Evolutionary conservation across 2,329 filamentous ascomycete genomes (phyloP), one percentile per base, ranked within the genome.

Genomic region (Aurifilum marmelostoma): DNA sequence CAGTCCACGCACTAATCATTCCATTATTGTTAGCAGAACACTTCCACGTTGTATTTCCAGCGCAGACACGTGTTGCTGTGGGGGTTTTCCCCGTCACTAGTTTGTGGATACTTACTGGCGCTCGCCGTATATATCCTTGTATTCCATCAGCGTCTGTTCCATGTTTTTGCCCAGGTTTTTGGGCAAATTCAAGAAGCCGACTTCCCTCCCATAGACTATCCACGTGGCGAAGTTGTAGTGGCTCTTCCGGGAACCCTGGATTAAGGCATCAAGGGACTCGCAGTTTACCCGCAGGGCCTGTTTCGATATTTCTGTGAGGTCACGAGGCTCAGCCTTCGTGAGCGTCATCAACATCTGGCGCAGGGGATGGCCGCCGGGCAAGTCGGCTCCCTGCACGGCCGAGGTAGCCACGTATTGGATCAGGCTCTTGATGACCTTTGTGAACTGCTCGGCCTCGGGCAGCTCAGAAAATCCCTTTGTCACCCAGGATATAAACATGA

Each of bases 71-170:
- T 39, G 37, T 39, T 39, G 9, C 5, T 39, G 8, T 7, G 14
- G 21, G n/a, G n/a, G n/a, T n/a, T n/a, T n/a, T n/a, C n/a, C n/a
- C n/a, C n/a, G n/a, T n/a, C n/a, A n/a, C n/a, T n/a, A n/a, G n/a
- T n/a, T n/a, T n/a, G n/a, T n/a, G n/a, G n/a, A n/a, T 9, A 62
- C 66, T 59, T n/a, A 68, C 66, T 68, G 66, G 24, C 39, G 37
- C 27, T 59, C 61, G 11, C 66, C 66, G 24, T 68, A 68, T 16
- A 29, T 47, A 0, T 32, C 12, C 32, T 32, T 58, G 39, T 68
- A 59, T n/a, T 68, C 43, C 0, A 7, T 8, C 18, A 68, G 18
- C 11, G 62, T 60, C 3, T n/a, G 61, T 16, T 68, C 52, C 43
- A 68, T 64, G 5, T 9, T 60, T 18, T 4, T 52, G 5, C 52